Base-by-base conservation (phyloP, 2,329 filamentous ascomycete genomes). In the Scedosporium boydii region DNA sequence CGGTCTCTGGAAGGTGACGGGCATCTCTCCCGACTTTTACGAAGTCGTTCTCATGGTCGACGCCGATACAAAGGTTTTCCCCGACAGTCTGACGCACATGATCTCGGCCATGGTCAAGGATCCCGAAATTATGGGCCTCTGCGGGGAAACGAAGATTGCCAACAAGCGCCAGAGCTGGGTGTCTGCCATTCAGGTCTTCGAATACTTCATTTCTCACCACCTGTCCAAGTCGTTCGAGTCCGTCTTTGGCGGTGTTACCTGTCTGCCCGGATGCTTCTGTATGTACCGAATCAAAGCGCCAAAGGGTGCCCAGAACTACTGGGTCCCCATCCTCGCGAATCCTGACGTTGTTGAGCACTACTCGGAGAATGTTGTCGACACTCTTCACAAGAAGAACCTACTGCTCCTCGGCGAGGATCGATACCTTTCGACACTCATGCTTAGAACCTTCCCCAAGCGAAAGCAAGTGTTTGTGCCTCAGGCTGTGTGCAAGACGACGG, bases 241-340 rank as follows among this genome's bases (percentile, higher is more conserved):
- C 1, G 90, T 97, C 67, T 99, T 99, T 76, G 95, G 95, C 77
- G 95, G 95, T 89, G 95, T 99, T 65, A 99, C 95, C 66, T 99
- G 95, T 82, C 82, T 99, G 68, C 95, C 95, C 16, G 95, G 95
- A 67, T 99, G 95, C 81, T 99, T 99, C 87, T 97, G 92, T 82
- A 99, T 99, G 96, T 99, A 99, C 80, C 90, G 95, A 71, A 98
- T 99, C 84, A 99, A 99, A 78, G 90, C 95, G 34, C 96, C 95
- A 64, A 99, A 99, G 79, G 95, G 95, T 67, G 93, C 90, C 27
- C 92, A 98, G 74, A 98, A 99, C 80, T 99, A 98, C 78, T 99
- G 95, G 95, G 95, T 99, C 26, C 95, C 95, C 6, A 98, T 99
- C 70, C 84, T 99, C 66, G 95, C 95, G 68, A 99, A 99, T 74